Evolutionary conservation across 2,329 filamentous ascomycete genomes (phyloP), one percentile per base, ranked within the genome.

Genomic region (Trichoderma brevicompactum): DNA sequence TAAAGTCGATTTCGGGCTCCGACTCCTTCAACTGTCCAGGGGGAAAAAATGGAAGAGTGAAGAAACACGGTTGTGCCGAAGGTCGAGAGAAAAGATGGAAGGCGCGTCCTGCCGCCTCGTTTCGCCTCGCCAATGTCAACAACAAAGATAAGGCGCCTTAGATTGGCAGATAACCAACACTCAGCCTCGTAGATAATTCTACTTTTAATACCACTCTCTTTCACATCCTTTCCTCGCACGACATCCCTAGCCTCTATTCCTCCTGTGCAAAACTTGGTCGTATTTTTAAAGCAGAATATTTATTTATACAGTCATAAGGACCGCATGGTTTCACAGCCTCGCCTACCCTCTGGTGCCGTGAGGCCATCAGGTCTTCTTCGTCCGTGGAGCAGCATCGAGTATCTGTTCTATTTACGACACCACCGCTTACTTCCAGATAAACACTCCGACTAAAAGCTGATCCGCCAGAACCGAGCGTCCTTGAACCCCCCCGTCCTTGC

Each of bases 201-300:
- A n/a, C 54, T 8, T 36, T n/a, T 60, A 59, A 48, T 60, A 32
- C 54, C 61, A 19, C 46, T 61, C 65, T 53, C 54, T 44, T 48
- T 10, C 46, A 9, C 34, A 10, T 55, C 44, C 23, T 17, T 41
- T 64, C n/a, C 54, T 7, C 23, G 7, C 36, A 43, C 50, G 34
- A 15, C n/a, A 46, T 40, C 34, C 53, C 65, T 65, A 63, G 52
- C 36, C 12, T 28, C 53, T 49, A 49, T 34, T 41, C 23, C 46
- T 13, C 62, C 62, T 54, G 48, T 48, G 9, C 17, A 38, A 17
- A 17, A 19, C 53, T 54, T 10, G 6, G 15, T 5, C 34, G 28
- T 63, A 63, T 63, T 46, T 32, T 63, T 63, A 53, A 10, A 10
- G 3, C 38, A 46, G 17, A 38, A 15, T 46, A 41, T 38, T 38